phyloP scores from a whole-genome alignment of 306 rosid species.

The Carpinus viminea region DNA sequence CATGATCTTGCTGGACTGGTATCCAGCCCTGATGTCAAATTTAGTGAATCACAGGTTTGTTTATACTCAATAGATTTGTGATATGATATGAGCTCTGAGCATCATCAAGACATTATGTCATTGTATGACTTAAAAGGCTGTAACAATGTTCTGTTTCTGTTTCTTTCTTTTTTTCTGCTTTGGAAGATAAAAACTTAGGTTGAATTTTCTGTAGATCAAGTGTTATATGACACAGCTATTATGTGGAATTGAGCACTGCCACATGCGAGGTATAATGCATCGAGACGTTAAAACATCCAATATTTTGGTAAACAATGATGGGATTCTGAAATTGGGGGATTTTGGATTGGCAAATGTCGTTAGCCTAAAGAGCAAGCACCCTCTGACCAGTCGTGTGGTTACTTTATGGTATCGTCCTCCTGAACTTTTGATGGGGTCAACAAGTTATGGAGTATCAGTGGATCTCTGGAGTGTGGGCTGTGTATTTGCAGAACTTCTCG shows the following conservation, averaged over 20 bases:
- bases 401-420: constrained; percentile 99
- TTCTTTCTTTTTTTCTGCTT: background rate
- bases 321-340: constrained; percentile 87
- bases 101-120: background rate
- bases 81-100: background rate
- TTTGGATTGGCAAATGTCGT: constrained; percentile 88
- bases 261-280: constrained; percentile 87
- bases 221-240: constrained; percentile 95
- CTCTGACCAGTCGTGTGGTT: constrained; percentile 86
- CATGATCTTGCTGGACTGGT: constrained; percentile 97
- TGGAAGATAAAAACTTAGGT: constrained; percentile 2
- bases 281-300: constrained; percentile 90
- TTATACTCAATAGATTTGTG: background rate
- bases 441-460: constrained; percentile 77
- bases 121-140: background rate
- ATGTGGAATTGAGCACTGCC: constrained; percentile 97
- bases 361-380: constrained; percentile 56
- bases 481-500: constrained; percentile 83
- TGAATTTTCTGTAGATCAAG: constrained; percentile 55
- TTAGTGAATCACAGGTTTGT: constrained; percentile 75
- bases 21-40: constrained; percentile 64
- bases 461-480: constrained; percentile 99
- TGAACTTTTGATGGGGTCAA: constrained; percentile 94
- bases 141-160: background rate
- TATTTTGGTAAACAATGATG: constrained; percentile 84